Percentiles rank a stretch among this genome's conserved stretches.
phyloP scores from a whole-genome alignment of 23 red algal species.

The Cyanidium caldarium region DNA sequence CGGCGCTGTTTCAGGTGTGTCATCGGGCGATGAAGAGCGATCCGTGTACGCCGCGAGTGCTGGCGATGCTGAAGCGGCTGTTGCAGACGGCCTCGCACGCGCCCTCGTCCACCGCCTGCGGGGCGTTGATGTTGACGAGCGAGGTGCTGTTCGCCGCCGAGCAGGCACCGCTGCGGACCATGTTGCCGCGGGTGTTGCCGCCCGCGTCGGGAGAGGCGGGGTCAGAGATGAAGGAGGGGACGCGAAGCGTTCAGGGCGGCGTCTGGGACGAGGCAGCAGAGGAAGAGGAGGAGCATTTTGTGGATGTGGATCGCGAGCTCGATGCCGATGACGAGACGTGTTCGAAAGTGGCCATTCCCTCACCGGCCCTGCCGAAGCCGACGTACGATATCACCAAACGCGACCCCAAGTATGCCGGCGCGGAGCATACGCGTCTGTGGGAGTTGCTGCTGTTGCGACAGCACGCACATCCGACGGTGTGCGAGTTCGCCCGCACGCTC shows the following conservation, averaged over 20 bases:
- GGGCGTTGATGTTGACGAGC: slow-evolving; percentile 35
- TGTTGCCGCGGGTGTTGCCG: background rate
- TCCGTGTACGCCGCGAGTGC: slow-evolving; percentile 24
- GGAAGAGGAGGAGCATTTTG: no score
- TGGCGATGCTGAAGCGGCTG: slow-evolving; percentile 63
- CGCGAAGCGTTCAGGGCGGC: no score
- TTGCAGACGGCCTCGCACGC: slow-evolving; percentile 35
- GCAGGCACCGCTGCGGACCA: background rate
- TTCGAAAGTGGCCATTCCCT: background rate
- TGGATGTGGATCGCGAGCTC: background rate
- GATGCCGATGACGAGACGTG: background rate
- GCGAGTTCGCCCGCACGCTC: slow-evolving; percentile 41
- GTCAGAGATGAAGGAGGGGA: background rate
- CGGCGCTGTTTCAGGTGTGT: slow-evolving; percentile 43
- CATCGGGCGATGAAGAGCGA: slow-evolving; percentile 38
- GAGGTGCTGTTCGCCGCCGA: slow-evolving; percentile 9
- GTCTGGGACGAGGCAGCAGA: no score
- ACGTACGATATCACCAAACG: slow-evolving; percentile 35
- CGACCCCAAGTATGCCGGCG: slow-evolving; percentile 45
- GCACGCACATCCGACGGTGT: slow-evolving; percentile 71
- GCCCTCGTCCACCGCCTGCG: slow-evolving; percentile 33
- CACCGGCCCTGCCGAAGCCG: background rate
- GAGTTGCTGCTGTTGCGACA: slow-evolving; percentile 37
- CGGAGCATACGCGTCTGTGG: slow-evolving; percentile 47
- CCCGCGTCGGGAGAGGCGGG: background rate